Percentiles rank a stretch among this genome's conserved stretches.
Conservation (phyloP, 2,329 filamentous ascomycete species). For the Neofusicoccum kwambonambiense region DNA sequence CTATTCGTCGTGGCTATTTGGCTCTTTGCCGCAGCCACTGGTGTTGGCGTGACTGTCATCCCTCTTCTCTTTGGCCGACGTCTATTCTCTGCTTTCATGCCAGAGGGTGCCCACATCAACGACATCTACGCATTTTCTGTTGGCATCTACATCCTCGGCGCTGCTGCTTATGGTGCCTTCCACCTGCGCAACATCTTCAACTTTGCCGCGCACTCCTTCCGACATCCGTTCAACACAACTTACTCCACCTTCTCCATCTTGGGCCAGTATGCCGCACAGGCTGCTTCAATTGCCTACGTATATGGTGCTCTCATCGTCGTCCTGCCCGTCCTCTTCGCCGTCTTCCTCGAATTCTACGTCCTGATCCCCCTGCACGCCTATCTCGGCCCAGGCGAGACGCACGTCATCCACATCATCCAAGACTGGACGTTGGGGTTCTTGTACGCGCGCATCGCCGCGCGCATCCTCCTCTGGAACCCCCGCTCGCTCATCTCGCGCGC, state of each 20-base stretch:
- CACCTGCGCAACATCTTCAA: conserved; percentile 43
- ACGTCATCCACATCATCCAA: conserved; percentile 84
- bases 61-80: conserved; percentile 81
- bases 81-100: conserved; percentile 72
- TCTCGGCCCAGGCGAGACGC: conserved; percentile 47
- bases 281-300: conserved; percentile 66
- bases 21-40: conserved; percentile 86
- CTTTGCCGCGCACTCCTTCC: conserved; percentile 27
- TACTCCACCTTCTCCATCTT: conserved; percentile 23
- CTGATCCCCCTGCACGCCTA: conserved; percentile 85
- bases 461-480: conserved; percentile 66
- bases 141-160: conserved; percentile 78
- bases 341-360: conserved; percentile 83
- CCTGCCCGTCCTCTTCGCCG: conserved; percentile 75
- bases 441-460: conserved; percentile 77
- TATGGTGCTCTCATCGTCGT: conserved; percentile 73
- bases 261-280: conserved; percentile 33
- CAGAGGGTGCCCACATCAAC: conserved; percentile 67
- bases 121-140: conserved; percentile 96
- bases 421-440: conserved; percentile 92
- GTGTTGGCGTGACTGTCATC: conserved; percentile 79
- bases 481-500: conserved; percentile 71
- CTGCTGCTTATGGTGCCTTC: conserved; percentile 60
- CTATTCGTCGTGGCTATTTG: conserved; percentile 88
- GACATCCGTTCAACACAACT: conserved; percentile 31